Conservation (phyloP, 1,284 basidiomycete species). For the Xerocomus amazonicus region DNA sequence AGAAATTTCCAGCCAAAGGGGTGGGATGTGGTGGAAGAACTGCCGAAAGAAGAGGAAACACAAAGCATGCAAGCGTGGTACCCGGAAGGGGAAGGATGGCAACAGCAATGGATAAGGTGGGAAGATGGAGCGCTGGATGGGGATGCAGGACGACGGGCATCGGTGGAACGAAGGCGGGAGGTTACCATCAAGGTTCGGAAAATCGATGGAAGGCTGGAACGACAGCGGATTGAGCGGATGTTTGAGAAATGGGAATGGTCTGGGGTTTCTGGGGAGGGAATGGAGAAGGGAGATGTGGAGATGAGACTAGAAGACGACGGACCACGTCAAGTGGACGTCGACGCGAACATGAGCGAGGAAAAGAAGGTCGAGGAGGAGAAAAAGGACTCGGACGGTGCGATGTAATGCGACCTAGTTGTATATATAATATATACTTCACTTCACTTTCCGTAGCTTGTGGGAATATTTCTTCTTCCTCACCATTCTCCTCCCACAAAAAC, state of each 20-base stretch:
- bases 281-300: constrained; percentile 21
- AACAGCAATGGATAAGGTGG: constrained; percentile 38
- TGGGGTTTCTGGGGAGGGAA: constrained; percentile 3
- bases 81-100: constrained; percentile 37
- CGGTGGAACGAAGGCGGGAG: constrained; percentile 47
- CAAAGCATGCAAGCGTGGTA: constrained; percentile 34
- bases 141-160: constrained; percentile 40
- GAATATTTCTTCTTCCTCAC: constrained; percentile 7
- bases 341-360: constrained; percentile 3
- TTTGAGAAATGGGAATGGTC: constrained; percentile 67
- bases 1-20: constrained; percentile 62
- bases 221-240: constrained; percentile 64
- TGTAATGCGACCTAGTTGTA: constrained; percentile 10
- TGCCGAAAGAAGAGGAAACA: constrained; percentile 40
- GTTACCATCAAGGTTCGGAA: constrained; percentile 57
- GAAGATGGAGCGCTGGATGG: constrained; percentile 28
- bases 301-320: constrained; percentile 27
- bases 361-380: constrained; percentile 6
- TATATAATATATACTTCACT: not conserved
- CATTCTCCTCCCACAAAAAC: not conserved
- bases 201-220: constrained; percentile 54
- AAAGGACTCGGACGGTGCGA: constrained; percentile 9
- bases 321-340: constrained; percentile 7
- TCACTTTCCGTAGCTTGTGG: constrained; percentile 11
- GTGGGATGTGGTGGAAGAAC: constrained; percentile 56